These are phyloP conservation scores for Ochetophila trinervis DNA, from an alignment of 306 rosid species.

Conservation along the genomic window DNA sequence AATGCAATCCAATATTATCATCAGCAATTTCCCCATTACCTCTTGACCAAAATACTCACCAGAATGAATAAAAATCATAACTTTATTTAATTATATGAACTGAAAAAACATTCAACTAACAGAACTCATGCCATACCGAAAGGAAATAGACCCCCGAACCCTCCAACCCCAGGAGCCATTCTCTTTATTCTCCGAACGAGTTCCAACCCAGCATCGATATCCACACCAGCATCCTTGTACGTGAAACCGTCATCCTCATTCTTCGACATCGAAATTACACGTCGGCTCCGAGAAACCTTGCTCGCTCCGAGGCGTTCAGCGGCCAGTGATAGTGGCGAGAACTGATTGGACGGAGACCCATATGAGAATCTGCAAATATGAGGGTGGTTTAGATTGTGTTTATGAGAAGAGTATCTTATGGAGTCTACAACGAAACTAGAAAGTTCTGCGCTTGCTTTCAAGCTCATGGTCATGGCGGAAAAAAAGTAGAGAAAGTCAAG, in stretches of 20 bases:
- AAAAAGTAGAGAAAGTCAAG: neutral
- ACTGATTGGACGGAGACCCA: slow-evolving; percentile 3
- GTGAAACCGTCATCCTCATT: slow-evolving; percentile 47
- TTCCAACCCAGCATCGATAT: slow-evolving; percentile 89
- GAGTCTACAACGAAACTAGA: slow-evolving; percentile 10
- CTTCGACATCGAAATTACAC: slow-evolving; percentile 24
- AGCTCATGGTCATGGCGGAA: slow-evolving; percentile 18
- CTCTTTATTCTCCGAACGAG: slow-evolving; percentile 78
- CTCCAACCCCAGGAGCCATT: slow-evolving; percentile 96
- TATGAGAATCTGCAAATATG: slow-evolving; percentile 1
- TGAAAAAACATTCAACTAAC: neutral
- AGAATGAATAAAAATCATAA: too few relatives aligned
- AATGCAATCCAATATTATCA: neutral
- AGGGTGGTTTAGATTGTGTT: neutral
- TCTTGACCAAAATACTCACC: too few relatives aligned
- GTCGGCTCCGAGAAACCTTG: neutral
- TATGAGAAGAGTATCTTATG: neutral
- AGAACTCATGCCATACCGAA: slow-evolving; percentile 42
- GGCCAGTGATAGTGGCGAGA: slow-evolving; percentile 15
- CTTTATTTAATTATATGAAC: too few relatives aligned
- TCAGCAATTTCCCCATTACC: neutral
- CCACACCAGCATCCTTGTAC: slow-evolving; percentile 85
- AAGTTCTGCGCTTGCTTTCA: slow-evolving; percentile 25
- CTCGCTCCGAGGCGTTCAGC: slow-evolving; percentile 3
- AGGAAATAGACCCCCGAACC: slow-evolving; percentile 90